Conservation (phyloP, 2,329 filamentous ascomycete genomes). For the Neofusicoccum parvum region DNA sequence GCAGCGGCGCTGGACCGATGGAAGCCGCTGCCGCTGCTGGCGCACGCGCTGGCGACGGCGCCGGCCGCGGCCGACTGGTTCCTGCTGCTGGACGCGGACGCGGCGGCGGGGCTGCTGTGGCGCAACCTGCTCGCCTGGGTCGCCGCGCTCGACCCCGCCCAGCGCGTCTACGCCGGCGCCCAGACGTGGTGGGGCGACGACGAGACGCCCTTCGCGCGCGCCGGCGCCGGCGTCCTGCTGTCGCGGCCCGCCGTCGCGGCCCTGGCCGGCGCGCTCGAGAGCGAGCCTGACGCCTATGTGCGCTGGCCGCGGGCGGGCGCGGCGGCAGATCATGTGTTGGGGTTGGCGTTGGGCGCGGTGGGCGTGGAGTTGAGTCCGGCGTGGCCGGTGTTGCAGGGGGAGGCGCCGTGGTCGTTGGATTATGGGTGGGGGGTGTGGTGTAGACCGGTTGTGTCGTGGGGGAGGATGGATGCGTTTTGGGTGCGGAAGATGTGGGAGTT, state of each 20-base stretch:
- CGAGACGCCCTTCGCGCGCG: slow-evolving; percentile 54
- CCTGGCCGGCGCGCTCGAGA: slow-evolving; percentile 33
- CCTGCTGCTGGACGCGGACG: slow-evolving; percentile 37
- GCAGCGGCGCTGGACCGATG: too few species aligned
- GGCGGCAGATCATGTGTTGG: slow-evolving; percentile 43
- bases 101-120: slow-evolving; percentile 40
- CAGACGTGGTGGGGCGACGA: slow-evolving; percentile 40
- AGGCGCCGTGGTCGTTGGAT: slow-evolving; percentile 46
- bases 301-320: slow-evolving; percentile 38
- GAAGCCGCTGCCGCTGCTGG: slow-evolving; percentile 34
- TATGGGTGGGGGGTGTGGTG: slow-evolving; percentile 44
- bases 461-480: slow-evolving; percentile 40
- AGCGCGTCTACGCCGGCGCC: slow-evolving; percentile 47
- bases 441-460: slow-evolving; percentile 44
- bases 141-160: slow-evolving; percentile 39
- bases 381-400: slow-evolving; percentile 50
- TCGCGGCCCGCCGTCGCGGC: slow-evolving; percentile 48
- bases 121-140: slow-evolving; percentile 46
- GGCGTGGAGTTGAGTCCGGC: slow-evolving; percentile 39
- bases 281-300: slow-evolving; percentile 27
- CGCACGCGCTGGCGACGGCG: slow-evolving; percentile 36
- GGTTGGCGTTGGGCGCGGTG: slow-evolving; percentile 39
- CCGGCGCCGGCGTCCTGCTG: slow-evolving; percentile 56
- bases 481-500: slow-evolving; percentile 44
- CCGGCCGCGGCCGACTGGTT: slow-evolving; percentile 54